Base-by-base conservation (phyloP, 768 basidiomycete genomes). In the Phaffia australis region DNA sequence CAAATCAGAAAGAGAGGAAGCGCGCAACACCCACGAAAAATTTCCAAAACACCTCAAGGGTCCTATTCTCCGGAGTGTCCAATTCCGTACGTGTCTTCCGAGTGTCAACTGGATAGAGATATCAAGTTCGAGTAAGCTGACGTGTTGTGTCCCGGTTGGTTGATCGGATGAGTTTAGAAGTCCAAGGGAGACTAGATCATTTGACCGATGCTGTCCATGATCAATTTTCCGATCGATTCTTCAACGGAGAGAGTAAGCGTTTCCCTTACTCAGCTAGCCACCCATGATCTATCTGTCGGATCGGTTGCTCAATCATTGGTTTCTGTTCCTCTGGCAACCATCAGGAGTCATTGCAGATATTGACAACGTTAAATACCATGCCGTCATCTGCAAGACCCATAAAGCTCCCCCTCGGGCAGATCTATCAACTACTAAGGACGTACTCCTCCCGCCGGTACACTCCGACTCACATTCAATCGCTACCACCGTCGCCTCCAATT, bases 141-240 rank as follows among this genome's bases (percentile, higher is more conserved):
- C 25, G n/a, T 49, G 16, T 25, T 57, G 18, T 9, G 8, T 64
- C 49, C 25, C 9, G 9, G 21, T 46, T 48, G 46, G 7, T 18
- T 18, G 6, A 42, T 42, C 35, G 35, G 35, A 42, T 11, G 35
- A 42, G 35, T 69, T 23, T 27, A 61, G 65, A 66, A 27, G 57
- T 60, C 46, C 42, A 60, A n/a, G 59, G 60, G 2, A 30, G 65
- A 30, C 58, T 66, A 55, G 93, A 95, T 78, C 88, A 88, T 73
- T 81, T 99, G 23, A 91, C 94, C 21, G 95, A 99, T 76, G 86
- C 87, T 59, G 88, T 97, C 49, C 95, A 85, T 73, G 93, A 97
- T 70, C 87, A 95, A 62, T 98, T 91, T 82, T 91, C 92, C 73
- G 88, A 98, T 78, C 83, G 95, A 35, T 99, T 91, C 77, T 98